Conservation (phyloP, 2,329 filamentous ascomycete genomes). For the Colletotrichum noveboracense region DNA sequence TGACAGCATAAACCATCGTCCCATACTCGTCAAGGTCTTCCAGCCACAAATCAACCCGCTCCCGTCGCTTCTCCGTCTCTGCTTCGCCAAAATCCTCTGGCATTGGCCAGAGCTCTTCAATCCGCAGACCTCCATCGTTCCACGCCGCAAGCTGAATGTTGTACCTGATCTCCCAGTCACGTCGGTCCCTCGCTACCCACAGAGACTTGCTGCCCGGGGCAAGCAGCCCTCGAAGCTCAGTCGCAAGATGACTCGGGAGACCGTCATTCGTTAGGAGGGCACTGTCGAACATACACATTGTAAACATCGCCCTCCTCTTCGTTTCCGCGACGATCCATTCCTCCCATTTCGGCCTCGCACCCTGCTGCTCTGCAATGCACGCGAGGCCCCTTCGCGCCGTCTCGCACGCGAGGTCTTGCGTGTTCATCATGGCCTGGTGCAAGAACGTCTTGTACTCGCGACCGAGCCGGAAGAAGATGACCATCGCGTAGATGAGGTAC, state of each 20-base stretch:
- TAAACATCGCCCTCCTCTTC: constrained; percentile 55
- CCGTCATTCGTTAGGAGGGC: constrained; percentile 47
- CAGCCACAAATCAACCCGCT: constrained; percentile 54
- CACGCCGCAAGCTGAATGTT: constrained; percentile 46
- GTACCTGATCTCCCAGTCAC: constrained; percentile 49
- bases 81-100: constrained; percentile 33
- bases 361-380: constrained; percentile 44
- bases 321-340: constrained; percentile 58
- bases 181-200: constrained; percentile 44
- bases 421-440: constrained; percentile 50
- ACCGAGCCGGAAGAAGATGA: constrained; percentile 47
- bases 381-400: constrained; percentile 45
- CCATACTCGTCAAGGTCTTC: constrained; percentile 58
- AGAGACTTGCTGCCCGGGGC: constrained; percentile 45
- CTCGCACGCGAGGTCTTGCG: constrained; percentile 54
- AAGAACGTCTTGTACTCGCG: constrained; percentile 33
- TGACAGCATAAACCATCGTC: constrained; percentile 56
- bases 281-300: constrained; percentile 60
- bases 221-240: constrained; percentile 49
- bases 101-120: constrained; percentile 57
- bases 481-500: constrained; percentile 57
- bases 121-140: constrained; percentile 42
- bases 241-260: constrained; percentile 52
- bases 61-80: constrained; percentile 32
- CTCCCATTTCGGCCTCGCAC: constrained; percentile 52